These are phyloP conservation scores for Babesia ovata DNA, from an alignment of 169 alveolate species.

Conservation along the genomic window DNA sequence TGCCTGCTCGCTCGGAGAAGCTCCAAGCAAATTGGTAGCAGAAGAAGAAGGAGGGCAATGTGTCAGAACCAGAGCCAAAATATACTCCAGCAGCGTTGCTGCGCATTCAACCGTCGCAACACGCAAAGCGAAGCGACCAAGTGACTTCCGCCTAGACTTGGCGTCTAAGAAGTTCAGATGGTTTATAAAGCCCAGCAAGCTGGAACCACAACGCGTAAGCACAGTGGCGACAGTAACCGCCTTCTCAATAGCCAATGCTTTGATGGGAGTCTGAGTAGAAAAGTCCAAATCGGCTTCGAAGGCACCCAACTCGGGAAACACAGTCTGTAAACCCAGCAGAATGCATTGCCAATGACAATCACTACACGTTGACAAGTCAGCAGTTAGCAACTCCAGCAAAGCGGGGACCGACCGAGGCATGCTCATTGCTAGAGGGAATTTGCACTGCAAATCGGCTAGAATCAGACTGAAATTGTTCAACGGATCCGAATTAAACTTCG, in stretches of 20 bases:
- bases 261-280: conserved; percentile 50
- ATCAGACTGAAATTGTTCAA: conserved; percentile 53
- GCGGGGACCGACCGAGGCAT: conserved; percentile 38
- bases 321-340: conserved; percentile 45
- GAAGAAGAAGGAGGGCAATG: not conserved
- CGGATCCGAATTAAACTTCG: conserved; percentile 14
- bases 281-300: conserved; percentile 60
- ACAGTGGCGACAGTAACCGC: conserved; percentile 28
- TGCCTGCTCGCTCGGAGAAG: conserved; percentile 1
- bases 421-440: conserved; percentile 61
- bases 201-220: conserved; percentile 32
- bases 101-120: conserved; percentile 55
- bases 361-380: conserved; percentile 16
- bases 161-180: conserved; percentile 18
- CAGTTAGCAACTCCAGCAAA: conserved; percentile 33
- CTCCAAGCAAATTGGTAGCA: not conserved
- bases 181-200: conserved; percentile 37
- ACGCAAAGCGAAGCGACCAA: conserved; percentile 46
- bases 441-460: conserved; percentile 60
- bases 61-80: conserved; percentile 53
- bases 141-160: conserved; percentile 1
- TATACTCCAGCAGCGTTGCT: conserved; percentile 51
- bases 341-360: conserved; percentile 49
- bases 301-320: conserved; percentile 66
- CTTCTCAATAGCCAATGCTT: conserved; percentile 47